Base-by-base conservation (phyloP, 345 rosid species). In the Camelina laxa region DNA sequence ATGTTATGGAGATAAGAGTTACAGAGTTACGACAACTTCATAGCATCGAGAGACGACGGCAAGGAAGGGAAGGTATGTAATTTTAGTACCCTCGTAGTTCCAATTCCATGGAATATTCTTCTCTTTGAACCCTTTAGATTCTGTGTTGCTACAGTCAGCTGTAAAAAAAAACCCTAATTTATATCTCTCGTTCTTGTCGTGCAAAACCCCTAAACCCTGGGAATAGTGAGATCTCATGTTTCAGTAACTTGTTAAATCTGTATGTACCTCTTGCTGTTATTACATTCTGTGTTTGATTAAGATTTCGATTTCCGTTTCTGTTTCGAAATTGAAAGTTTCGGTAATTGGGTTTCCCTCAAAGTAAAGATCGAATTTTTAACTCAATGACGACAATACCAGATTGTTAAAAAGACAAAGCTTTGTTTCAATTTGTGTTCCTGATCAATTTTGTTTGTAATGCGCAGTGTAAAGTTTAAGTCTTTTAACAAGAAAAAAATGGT, bases 401-500 rank as follows among this genome's bases (percentile, higher is more conserved):
- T 65, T 66, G 16, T 22, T 38, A 19, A 9, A 31, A 16, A 21
- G 20, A 22, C 19, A 45, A 45, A 47, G 9, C 48, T 75, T 42
- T 35, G 15, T 2, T 60, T 21, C 10, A 69, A 3, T 10, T 56
- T 56, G 31, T 48, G 66, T 57, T 63, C 0, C 1, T 57, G 49
- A 39, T 38, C 6, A 13, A 4, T 13, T 48, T 59, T 35, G n/a
- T 55, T 20, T 33, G 57, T 42, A 53, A 62, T 69, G 75, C 4
- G 58, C 67, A 64, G 74, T 67, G 80, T 58, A 57, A 58, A 56
- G 19, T 35, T 55, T 1, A 24, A 83, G 22, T 19, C 47, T 75
- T 58, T 15, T 13, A n/a, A 12, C 50, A 24, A 30, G 8, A 12
- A 16, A 91, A 91, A 15, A 91, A 91, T 87, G 97, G 95, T 87